Conservation (phyloP, 306 rosid genomes). For the Alnus rubra region DNA sequence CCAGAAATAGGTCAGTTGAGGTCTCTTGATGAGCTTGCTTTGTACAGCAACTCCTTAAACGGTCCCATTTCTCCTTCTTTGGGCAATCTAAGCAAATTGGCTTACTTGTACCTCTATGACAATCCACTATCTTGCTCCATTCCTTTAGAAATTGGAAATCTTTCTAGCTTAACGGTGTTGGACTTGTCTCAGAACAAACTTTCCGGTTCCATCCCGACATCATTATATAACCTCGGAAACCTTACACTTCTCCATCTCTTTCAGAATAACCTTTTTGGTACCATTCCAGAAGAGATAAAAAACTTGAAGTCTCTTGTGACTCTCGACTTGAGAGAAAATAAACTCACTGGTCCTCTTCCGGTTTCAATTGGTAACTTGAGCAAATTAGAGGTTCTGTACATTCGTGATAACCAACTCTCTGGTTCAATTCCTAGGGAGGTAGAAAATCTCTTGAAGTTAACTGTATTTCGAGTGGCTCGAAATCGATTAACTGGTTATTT, state of each 20-base stretch:
- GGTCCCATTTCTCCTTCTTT: slow-evolving; percentile 9
- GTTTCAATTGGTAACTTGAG: slow-evolving; percentile 13
- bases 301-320: slow-evolving; percentile 31
- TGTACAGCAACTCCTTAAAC: not conserved
- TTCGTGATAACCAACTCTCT: not conserved
- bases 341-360: slow-evolving; percentile 12
- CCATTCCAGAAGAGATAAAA: slow-evolving; percentile 31
- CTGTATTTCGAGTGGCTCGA: slow-evolving; percentile 9
- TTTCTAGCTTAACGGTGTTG: not conserved
- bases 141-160: not conserved
- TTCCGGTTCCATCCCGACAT: slow-evolving; percentile 24
- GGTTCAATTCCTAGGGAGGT: slow-evolving; percentile 6
- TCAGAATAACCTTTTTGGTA: slow-evolving; percentile 31
- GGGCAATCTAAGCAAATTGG: slow-evolving; percentile 6
- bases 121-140: not conserved
- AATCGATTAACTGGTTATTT: not conserved
- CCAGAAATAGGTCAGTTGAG: slow-evolving; percentile 10
- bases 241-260: slow-evolving; percentile 7
- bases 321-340: slow-evolving; percentile 16
- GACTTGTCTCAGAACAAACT: slow-evolving; percentile 3
- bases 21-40: slow-evolving; percentile 2
- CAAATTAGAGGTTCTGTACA: not conserved
- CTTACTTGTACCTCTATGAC: not conserved
- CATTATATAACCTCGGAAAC: slow-evolving; percentile 1
- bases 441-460: slow-evolving; percentile 19